Conservation (phyloP, 1,139 yeast genomes). For the Yamadazyma siamensis region DNA sequence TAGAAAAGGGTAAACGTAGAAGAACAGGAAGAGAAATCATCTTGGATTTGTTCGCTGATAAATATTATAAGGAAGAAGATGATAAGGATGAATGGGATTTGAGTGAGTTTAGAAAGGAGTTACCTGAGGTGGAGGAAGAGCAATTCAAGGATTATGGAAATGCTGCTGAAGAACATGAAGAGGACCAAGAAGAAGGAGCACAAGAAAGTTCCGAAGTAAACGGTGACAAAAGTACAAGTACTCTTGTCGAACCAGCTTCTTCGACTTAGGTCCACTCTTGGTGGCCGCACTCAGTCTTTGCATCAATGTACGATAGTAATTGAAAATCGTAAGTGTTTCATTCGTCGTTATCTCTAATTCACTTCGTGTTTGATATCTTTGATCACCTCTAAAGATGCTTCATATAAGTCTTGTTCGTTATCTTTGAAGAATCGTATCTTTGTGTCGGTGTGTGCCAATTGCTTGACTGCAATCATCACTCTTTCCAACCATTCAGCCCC, state of each 20-base stretch:
- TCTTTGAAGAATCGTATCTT: constrained; percentile 37
- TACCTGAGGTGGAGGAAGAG: constrained; percentile 37
- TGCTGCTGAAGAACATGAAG: constrained; percentile 14
- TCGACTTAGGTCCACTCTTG: neutral
- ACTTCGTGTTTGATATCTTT: constrained; percentile 7
- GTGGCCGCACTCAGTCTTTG: too few species aligned
- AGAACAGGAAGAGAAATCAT: constrained; percentile 82
- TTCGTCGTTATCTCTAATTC: too few species aligned
- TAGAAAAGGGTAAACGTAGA: constrained; percentile 46
- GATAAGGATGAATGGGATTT: constrained; percentile 70
- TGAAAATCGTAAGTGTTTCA: too few species aligned
- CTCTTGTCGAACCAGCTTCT: neutral
- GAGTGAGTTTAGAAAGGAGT: constrained; percentile 53
- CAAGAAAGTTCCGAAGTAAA: constrained; percentile 1
- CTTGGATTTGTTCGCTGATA: constrained; percentile 70
- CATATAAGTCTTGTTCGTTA: constrained; percentile 32
- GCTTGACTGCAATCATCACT: constrained; percentile 32
- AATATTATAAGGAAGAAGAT: constrained; percentile 47
- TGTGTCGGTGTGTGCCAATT: constrained; percentile 37
- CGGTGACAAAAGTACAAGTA: constrained; percentile 1
- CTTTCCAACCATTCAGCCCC: constrained; percentile 51
- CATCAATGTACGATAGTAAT: too few species aligned
- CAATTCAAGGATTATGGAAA: constrained; percentile 58
- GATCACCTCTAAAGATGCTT: constrained; percentile 12
- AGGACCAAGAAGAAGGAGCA: constrained; percentile 2